These are phyloP conservation scores for Podospora australis DNA, from an alignment of 495 filamentous ascomycete genomes.

Conservation along the genomic window DNA sequence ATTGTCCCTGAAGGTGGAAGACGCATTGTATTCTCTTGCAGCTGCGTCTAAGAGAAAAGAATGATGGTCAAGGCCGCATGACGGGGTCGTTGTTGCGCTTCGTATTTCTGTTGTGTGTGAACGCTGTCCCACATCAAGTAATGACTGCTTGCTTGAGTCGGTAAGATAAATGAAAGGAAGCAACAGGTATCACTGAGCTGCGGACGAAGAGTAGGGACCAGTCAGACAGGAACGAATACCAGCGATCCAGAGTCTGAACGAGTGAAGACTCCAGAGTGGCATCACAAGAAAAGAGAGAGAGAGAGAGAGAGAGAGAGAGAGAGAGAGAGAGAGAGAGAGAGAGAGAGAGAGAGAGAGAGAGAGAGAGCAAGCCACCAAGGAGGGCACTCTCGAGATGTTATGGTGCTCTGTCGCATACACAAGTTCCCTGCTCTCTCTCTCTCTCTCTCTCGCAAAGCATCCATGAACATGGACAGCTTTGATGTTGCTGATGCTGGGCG, in stretches of 20 bases:
- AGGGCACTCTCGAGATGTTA: too few species aligned
- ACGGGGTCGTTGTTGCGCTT: neutral
- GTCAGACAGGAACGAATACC: too few species aligned
- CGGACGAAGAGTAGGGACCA: neutral
- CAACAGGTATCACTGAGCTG: neutral
- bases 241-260: conserved; percentile 7
- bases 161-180: neutral
- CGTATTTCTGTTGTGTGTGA: neutral
- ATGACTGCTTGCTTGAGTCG: conserved; percentile 2
- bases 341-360: too few species aligned
- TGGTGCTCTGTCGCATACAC: too few species aligned
- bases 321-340: neutral
- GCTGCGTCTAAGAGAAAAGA: neutral
- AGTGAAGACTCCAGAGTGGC: conserved; percentile 10
- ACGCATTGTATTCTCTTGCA: conserved; percentile 4
- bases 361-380: too few species aligned
- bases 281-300: neutral
- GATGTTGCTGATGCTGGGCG: neutral
- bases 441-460: too few species aligned
- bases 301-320: neutral
- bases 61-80: conserved; percentile 3
- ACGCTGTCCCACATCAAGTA: conserved; percentile 10
- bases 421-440: too few species aligned
- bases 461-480: too few species aligned
- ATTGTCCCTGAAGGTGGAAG: conserved; percentile 3